phyloP scores from a whole-genome alignment of 257 asterid species.

The Knoxia roxburghii region DNA sequence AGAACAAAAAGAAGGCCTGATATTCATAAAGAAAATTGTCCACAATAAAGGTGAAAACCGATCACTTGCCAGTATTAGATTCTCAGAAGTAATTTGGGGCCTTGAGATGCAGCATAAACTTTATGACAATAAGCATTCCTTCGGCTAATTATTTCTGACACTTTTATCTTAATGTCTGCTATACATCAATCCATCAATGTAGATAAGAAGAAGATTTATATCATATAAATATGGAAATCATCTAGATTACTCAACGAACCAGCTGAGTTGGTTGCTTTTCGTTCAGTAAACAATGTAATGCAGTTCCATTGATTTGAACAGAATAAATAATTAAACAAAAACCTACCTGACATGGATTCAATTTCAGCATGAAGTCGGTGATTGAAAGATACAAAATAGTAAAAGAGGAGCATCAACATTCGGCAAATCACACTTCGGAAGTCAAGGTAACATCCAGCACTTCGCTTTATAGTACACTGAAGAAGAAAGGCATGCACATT shows the following conservation, averaged over 20 bases:
- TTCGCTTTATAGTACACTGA: constrained; percentile 6
- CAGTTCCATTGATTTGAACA: constrained; percentile 3
- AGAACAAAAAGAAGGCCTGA: too few species aligned
- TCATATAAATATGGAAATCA: neutral
- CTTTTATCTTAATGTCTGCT: neutral
- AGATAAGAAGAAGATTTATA: too few species aligned
- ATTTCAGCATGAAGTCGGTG: constrained; percentile 62
- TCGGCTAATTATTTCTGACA: neutral
- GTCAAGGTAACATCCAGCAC: constrained; percentile 44
- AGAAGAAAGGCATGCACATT: neutral
- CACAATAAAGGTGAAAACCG: too few species aligned
- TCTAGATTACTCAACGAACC: neutral
- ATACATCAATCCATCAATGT: neutral
- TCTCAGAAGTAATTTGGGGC: neutral
- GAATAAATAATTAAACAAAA: neutral
- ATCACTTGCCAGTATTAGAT: too few species aligned
- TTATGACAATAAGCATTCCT: neutral
- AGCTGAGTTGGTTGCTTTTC: neutral
- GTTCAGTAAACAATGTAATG: neutral
- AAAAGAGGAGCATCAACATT: constrained; percentile 50
- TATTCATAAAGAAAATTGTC: too few species aligned
- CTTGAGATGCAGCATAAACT: neutral
- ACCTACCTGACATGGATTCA: constrained; percentile 2
- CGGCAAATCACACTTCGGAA: constrained; percentile 61
- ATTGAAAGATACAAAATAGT: constrained; percentile 55